phyloP scores from a whole-genome alignment of 208 protist genomes.

The Acanthamoeba triangularis region DNA sequence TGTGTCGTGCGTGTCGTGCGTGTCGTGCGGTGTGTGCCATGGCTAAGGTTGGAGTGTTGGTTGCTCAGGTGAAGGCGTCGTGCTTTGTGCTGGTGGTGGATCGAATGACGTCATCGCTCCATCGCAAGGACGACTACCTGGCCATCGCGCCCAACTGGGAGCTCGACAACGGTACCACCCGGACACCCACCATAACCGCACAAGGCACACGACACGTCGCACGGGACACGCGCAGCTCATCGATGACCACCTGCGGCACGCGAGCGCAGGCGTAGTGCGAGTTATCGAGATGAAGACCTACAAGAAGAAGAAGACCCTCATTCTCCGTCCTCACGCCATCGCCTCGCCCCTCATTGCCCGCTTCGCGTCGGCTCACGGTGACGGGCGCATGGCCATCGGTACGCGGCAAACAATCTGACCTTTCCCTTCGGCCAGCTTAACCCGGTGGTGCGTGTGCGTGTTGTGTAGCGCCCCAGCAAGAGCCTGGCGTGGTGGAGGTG shows the following conservation, averaged over 20 bases:
- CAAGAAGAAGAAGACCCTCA: conserved; percentile 18
- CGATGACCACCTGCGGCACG: neutral
- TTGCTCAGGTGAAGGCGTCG: neutral
- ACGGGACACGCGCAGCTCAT: neutral
- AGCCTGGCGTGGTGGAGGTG: neutral
- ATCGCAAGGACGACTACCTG: conserved; percentile 8
- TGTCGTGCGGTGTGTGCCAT: neutral
- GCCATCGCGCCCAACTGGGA: conserved; percentile 32
- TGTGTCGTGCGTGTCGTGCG: neutral
- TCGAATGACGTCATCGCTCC: neutral
- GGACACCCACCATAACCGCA: neutral
- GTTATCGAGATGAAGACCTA: neutral
- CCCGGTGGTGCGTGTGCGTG: too few relatives aligned
- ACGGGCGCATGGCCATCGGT: neutral
- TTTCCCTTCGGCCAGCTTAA: neutral
- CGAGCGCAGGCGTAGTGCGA: neutral
- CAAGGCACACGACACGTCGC: neutral
- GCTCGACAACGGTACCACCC: conserved; percentile 13
- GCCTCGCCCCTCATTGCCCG: neutral
- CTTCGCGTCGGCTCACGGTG: neutral
- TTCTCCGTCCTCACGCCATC: neutral
- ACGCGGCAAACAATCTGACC: neutral
- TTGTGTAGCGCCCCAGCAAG: neutral
- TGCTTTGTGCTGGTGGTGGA: conserved; percentile 23
- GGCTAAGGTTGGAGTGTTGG: neutral